Evolutionary conservation across 768 basidiomycete genomes (phyloP), one percentile per base, ranked within the genome.

Genomic region (Thelephora ganbajun): DNA sequence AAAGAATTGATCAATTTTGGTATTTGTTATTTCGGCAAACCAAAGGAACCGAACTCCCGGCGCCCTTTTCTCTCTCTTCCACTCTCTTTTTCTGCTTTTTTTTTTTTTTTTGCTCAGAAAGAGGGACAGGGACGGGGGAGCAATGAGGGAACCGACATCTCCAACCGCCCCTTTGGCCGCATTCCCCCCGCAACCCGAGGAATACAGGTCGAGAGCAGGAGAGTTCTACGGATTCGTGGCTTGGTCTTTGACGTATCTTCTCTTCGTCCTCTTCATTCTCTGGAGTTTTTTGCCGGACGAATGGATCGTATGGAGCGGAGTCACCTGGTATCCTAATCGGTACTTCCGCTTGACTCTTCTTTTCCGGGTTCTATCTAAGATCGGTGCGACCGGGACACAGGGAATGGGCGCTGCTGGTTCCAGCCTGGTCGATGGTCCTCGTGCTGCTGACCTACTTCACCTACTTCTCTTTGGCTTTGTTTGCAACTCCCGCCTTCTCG

Each of bases 141-240:
- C 26, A 16, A 41, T 41, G 39, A 14, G 18, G 9, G 52, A 48
- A 12, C 70, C 73, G 11, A 70, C 72, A 4, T 70, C 72, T 37
- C 70, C 75, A 11, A 54, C 62, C 3, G 61, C 67, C 13, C 76
- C 68, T 1, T 56, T 73, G 22, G 71, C 72, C 33, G 61, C 67
- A 6, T 69, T 60, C 43, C 67, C 71, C 43, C 60, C 62, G 14
- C 64, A 63, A 2, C 65, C 68, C 5, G 62, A 58, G 35, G 74
- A 72, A 46, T 59, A 65, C 50, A 75, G 74, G 51, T 82, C 78
- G 59, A 77, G 83, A 7, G 83, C 84, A 11, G 73, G 83, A 37
- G 89, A 92, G 64, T 83, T 90, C 57, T 89, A 90, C 54, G 89
- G 90, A n/a, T 92, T 91, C 59, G 85, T 84, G 4, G 85, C 84